Base-by-base conservation (phyloP, 2,329 filamentous ascomycete species). In the Paracamarosporium sp. region DNA sequence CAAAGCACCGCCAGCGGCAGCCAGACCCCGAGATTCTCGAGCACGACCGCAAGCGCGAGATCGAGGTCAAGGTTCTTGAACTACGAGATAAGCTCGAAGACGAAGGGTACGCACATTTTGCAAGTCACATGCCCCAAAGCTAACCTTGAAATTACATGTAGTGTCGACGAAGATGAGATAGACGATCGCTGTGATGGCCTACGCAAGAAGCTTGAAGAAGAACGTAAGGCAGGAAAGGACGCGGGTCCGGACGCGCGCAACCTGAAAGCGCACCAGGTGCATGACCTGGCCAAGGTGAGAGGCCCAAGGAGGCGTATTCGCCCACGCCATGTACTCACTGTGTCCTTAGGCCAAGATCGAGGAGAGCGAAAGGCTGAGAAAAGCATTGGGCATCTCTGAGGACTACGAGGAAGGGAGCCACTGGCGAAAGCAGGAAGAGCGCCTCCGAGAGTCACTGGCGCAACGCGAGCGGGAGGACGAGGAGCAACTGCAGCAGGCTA, bases 21-120 rank as follows among this genome's bases (percentile, higher is more conserved):
- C 94, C 96, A 0, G 94, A 99, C 79, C 87, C 91, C 77, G 91
- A 91, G 46, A 98, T 99, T 55, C 85, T 99, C 1, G 93, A 97
- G 71, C 96, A 99, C 77, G 94, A 98, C 69, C 88, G 92, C 55
- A 92, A 93, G 79, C 88, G 95, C 40, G 90, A 92, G 68, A 87
- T 99, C 30, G 95, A 99, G 76, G 90, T 98, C 53, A 92, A 95
- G 73, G 92, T 98, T 0, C 91, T 98, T 68, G 93, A 97, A 74
- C 80, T 98, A 65, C 83, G 93, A 56, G 95, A 98, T 74, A 84
- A 89, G 72, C 84, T 99, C n/a, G 95, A 99, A 76, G 94, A 98
- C 54, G 90, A 93, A 78, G 91, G 86, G 88, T 91, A 79, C 15
- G 84, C 15, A 17, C 5, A n/a, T 76, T 2, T 25, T 6, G 8